These are phyloP conservation scores for Yarrowia galli DNA, from an alignment of 1,139 yeast genomes.

Conservation along the genomic window DNA sequence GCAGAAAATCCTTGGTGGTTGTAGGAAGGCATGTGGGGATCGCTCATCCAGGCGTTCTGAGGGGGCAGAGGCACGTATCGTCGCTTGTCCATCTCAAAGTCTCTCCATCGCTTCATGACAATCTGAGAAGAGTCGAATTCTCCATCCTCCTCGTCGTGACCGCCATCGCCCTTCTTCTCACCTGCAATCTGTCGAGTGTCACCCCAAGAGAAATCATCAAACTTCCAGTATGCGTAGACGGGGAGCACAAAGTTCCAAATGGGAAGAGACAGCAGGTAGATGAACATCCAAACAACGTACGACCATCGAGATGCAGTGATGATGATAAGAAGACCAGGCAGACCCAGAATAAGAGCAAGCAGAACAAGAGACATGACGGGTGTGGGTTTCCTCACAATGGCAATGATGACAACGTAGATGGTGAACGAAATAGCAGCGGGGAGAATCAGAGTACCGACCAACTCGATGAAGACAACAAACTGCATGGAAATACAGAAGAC, in stretches of 20 bases:
- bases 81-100: constrained; percentile 72
- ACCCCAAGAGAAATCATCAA: constrained; percentile 99
- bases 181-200: constrained; percentile 90
- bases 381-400: constrained; percentile 82
- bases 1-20: constrained; percentile 38
- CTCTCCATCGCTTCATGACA: constrained; percentile 93
- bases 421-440: constrained; percentile 94
- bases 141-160: constrained; percentile 76
- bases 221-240: constrained; percentile 90
- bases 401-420: constrained; percentile 75
- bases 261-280: constrained; percentile 84
- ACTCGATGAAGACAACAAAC: constrained; percentile 84
- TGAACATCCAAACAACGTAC: constrained; percentile 80
- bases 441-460: constrained; percentile 87
- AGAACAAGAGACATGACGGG: constrained; percentile 81
- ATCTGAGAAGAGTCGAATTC: constrained; percentile 88
- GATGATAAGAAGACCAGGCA: constrained; percentile 88
- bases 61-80: constrained; percentile 42
- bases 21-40: constrained; percentile 35
- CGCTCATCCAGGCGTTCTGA: constrained; percentile 39
- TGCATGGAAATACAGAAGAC: constrained; percentile 98
- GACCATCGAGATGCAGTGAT: constrained; percentile 82
- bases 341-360: constrained; percentile 82
- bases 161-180: constrained; percentile 58
- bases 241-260: constrained; percentile 96